These are phyloP conservation scores for Arabidopsis arenosa DNA, from an alignment of 345 rosid genomes.

Conservation along the genomic window DNA sequence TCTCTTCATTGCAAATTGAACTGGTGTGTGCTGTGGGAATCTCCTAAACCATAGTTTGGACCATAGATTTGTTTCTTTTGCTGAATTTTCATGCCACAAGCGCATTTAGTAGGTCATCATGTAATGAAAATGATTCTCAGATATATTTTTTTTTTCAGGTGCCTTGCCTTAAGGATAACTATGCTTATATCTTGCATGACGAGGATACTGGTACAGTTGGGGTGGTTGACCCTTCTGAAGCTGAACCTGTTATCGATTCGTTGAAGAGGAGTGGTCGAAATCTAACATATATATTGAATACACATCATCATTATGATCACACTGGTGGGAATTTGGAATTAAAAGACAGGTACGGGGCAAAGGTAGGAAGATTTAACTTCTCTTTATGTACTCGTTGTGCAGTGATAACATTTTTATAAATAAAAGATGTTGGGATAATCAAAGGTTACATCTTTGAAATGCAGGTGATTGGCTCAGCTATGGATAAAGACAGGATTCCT, in stretches of 20 bases:
- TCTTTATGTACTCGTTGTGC: neutral
- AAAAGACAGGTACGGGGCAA: conserved; percentile 96
- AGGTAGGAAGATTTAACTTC: conserved; percentile 60
- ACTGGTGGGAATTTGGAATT: conserved; percentile 93
- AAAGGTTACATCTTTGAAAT: conserved; percentile 22
- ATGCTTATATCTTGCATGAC: conserved; percentile 90
- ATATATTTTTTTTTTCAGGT: conserved; percentile 55
- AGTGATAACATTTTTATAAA: neutral
- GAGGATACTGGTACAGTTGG: conserved; percentile 97
- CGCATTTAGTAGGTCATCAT: neutral
- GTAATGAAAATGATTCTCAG: neutral
- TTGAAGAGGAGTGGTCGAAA: conserved; percentile 71
- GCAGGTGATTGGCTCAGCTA: conserved; percentile 90
- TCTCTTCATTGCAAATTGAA: conserved; percentile 88
- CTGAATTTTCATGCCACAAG: neutral
- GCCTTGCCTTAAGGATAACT: conserved; percentile 90
- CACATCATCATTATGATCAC: conserved; percentile 96
- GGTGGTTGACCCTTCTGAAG: conserved; percentile 97
- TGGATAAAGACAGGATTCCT: conserved; percentile 82
- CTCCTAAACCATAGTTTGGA: neutral
- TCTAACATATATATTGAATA: conserved; percentile 86
- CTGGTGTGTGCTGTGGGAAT: conserved; percentile 53
- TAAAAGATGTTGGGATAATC: neutral
- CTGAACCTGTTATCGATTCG: conserved; percentile 77
- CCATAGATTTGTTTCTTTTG: neutral